phyloP scores from a whole-genome alignment of 2,329 filamentous ascomycete genomes.

The Monilinia laxa region DNA sequence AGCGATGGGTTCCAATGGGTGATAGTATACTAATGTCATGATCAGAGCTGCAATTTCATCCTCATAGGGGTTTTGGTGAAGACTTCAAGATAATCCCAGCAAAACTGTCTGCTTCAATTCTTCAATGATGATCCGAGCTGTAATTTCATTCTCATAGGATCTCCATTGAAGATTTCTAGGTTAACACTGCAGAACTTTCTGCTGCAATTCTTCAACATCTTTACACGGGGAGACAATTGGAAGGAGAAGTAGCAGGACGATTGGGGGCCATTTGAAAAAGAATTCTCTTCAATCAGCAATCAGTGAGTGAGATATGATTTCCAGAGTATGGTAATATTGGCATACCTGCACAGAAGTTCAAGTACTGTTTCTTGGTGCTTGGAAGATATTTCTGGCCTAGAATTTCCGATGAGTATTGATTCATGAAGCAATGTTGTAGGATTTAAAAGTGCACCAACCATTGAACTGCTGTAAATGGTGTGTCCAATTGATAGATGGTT shows the following conservation, averaged over 20 bases:
- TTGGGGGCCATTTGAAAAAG: background rate
- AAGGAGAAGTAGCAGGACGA: no score
- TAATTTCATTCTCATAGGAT: background rate
- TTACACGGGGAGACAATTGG: no score
- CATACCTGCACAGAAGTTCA: conserved; percentile 66
- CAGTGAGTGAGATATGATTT: background rate
- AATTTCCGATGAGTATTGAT: conserved; percentile 19
- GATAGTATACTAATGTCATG: conserved; percentile 54
- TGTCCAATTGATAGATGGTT: conserved; percentile 63
- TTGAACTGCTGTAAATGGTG: conserved; percentile 58
- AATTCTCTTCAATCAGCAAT: background rate
- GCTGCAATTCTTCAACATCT: background rate
- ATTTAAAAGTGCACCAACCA: conserved; percentile 50
- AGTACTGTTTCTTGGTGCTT: conserved; percentile 63
- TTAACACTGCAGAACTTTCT: background rate
- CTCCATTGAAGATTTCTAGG: background rate
- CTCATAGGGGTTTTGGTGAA: background rate
- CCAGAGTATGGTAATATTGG: conserved; percentile 20
- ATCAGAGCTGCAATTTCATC: background rate
- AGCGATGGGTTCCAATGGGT: conserved; percentile 63
- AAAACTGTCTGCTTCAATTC: background rate
- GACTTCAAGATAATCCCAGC: background rate
- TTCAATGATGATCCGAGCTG: background rate
- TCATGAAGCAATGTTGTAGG: background rate
- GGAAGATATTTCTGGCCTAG: conserved; percentile 59